Evolutionary conservation across 805 yeast species (phyloP).

Genomic region (Teunomyces stri): DNA sequence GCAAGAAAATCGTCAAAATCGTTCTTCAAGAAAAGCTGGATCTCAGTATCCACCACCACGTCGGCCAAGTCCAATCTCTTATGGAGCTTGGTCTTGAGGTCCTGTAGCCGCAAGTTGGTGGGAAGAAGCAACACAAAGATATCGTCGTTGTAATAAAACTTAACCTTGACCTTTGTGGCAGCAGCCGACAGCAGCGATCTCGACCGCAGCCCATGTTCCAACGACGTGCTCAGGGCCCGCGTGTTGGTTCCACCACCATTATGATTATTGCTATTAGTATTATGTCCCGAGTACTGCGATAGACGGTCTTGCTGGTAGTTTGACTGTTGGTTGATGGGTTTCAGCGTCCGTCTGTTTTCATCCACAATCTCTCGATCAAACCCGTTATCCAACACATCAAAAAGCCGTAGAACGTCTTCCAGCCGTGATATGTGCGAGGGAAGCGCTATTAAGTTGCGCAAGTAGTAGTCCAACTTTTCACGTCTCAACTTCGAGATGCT

Average conservation of each 20-base stretch:
- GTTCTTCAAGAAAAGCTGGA: conserved; percentile 38
- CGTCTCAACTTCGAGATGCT: conserved; percentile 52
- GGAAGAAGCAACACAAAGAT: conserved; percentile 70
- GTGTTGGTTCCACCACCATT: conserved; percentile 8
- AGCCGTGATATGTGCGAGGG: conserved; percentile 77
- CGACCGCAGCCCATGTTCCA: conserved; percentile 15
- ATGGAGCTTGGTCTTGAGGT: conserved; percentile 49
- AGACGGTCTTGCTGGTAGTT: conserved; percentile 50
- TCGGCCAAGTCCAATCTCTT: conserved; percentile 43
- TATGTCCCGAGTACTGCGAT: conserved; percentile 45
- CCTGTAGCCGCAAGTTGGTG: conserved; percentile 44
- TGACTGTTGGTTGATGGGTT: conserved; percentile 39
- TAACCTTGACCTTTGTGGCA: conserved; percentile 52
- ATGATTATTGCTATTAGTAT: conserved; percentile 21
- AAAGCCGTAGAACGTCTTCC: conserved; percentile 65
- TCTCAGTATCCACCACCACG: conserved; percentile 11
- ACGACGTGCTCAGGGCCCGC: conserved; percentile 1
- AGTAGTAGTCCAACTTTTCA: conserved; percentile 52
- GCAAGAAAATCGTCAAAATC: conserved; percentile 41
- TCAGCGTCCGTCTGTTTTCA: conserved; percentile 21
- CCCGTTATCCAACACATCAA: conserved; percentile 56
- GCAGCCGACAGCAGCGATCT: conserved; percentile 10
- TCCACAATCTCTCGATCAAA: conserved; percentile 53
- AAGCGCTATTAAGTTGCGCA: conserved; percentile 58
- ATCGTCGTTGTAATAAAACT: conserved; percentile 77